Evolutionary conservation across 116 monocot species (phyloP).

Genomic region (Cymodocea nodosa): DNA sequence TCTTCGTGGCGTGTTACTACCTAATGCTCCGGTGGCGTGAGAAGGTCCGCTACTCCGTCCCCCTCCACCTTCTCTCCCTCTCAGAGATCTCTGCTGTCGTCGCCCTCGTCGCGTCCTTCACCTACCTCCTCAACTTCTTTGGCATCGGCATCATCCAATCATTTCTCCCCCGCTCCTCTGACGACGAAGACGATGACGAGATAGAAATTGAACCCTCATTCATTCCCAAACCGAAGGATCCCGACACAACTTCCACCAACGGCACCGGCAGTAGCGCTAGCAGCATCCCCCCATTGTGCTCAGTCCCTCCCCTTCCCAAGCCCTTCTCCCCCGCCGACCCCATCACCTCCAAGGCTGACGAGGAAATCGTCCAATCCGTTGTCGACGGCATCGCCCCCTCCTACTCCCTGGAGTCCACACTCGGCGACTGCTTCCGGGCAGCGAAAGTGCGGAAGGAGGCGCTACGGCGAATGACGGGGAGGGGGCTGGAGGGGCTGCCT

Average conservation of each 20-base stretch:
- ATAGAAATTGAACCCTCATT: neutral
- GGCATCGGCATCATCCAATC: slow-evolving; percentile 86
- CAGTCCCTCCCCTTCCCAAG: slow-evolving; percentile 1
- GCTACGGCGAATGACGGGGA: slow-evolving; percentile 48
- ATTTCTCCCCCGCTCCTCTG: slow-evolving; percentile 42
- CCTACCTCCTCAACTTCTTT: slow-evolving; percentile 80
- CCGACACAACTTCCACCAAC: too few relatives aligned
- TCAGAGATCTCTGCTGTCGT: slow-evolving; percentile 59
- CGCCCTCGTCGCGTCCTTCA: slow-evolving; percentile 67
- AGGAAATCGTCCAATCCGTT: slow-evolving; percentile 56
- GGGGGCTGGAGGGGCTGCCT: slow-evolving; percentile 52
- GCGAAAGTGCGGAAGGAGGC: slow-evolving; percentile 67
- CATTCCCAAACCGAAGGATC: neutral
- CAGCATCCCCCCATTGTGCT: slow-evolving; percentile 1
- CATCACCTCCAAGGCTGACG: slow-evolving; percentile 23
- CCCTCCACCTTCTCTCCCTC: slow-evolving; percentile 21
- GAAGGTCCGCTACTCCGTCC: slow-evolving; percentile 20
- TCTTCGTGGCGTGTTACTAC: slow-evolving; percentile 21
- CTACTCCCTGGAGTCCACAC: slow-evolving; percentile 50
- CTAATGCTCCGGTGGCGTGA: slow-evolving; percentile 33
- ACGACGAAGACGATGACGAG: slow-evolving; percentile 27
- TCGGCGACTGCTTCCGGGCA: slow-evolving; percentile 63
- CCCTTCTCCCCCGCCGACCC: slow-evolving; percentile 5
- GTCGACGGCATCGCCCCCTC: slow-evolving; percentile 58
- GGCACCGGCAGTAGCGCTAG: neutral